Conservation (phyloP, 768 basidiomycete genomes). For the Kwoniella europaea region DNA sequence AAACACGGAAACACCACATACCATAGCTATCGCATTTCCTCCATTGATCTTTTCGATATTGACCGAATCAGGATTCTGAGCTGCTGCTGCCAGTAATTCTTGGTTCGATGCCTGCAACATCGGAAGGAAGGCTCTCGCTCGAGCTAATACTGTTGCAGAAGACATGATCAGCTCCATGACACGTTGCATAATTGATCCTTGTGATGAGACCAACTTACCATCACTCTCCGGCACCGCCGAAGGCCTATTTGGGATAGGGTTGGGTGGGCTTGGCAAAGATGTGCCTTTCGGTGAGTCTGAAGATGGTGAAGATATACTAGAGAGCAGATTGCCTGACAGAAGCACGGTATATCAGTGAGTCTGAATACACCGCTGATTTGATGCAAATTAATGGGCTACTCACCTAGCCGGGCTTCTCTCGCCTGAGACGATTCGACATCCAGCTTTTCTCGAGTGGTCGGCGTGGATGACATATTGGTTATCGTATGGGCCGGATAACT, state of each 20-base stretch:
- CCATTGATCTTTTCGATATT: slow-evolving; percentile 45
- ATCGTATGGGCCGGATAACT: background rate
- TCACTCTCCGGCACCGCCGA: slow-evolving; percentile 28
- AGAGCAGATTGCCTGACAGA: slow-evolving; percentile 8
- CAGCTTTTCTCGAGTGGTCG: slow-evolving; percentile 27
- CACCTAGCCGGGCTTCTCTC: slow-evolving; percentile 40
- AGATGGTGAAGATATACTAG: slow-evolving; percentile 16
- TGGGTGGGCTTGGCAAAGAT: background rate
- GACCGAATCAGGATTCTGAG: slow-evolving; percentile 35
- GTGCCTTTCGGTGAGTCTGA: background rate
- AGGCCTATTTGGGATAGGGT: slow-evolving; percentile 13
- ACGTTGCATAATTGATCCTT: background rate
- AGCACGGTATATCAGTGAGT: slow-evolving; percentile 2
- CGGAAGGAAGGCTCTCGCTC: slow-evolving; percentile 43
- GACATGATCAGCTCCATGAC: background rate
- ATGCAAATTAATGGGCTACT: no score
- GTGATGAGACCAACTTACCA: slow-evolving; percentile 19
- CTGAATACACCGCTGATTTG: no score
- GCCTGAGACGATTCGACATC: slow-evolving; percentile 40
- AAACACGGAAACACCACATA: slow-evolving; percentile 11
- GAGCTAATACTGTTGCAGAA: slow-evolving; percentile 27
- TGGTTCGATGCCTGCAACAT: slow-evolving; percentile 37
- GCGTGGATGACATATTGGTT: background rate
- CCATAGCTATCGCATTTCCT: slow-evolving; percentile 45
- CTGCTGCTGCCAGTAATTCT: slow-evolving; percentile 28